Percentiles rank a stretch among this genome's conserved stretches.
phyloP scores from a whole-genome alignment of 2,329 filamentous ascomycete genomes.

The Epicoccum nigrum region DNA sequence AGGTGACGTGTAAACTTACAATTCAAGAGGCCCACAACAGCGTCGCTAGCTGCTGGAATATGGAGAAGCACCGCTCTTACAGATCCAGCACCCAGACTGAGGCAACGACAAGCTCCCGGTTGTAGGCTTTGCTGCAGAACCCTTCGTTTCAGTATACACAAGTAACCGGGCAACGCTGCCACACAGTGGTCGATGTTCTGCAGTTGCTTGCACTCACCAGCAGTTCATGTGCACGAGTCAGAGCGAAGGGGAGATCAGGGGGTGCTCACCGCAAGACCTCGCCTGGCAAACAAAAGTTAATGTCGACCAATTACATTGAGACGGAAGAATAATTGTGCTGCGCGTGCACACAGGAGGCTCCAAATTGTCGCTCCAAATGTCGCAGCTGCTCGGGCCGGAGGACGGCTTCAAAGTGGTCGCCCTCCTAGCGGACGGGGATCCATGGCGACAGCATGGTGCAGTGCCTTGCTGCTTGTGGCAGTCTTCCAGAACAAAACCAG shows the following conservation, averaged over 20 bases:
- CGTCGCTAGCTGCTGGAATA: neutral
- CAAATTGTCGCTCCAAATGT: slow-evolving; percentile 14
- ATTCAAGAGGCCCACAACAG: slow-evolving; percentile 8
- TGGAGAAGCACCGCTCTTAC: neutral
- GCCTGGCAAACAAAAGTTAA: slow-evolving; percentile 12
- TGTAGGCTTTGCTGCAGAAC: neutral
- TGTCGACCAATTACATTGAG: slow-evolving; percentile 22
- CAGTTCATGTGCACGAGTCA: slow-evolving; percentile 28
- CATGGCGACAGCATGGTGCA: slow-evolving; percentile 24
- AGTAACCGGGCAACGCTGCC: slow-evolving; percentile 6
- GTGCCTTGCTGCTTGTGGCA: slow-evolving; percentile 34
- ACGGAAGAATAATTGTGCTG: slow-evolving; percentile 18
- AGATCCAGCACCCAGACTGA: too few species aligned
- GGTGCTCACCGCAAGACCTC: slow-evolving; percentile 25
- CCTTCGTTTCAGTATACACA: neutral
- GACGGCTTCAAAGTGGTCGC: slow-evolving; percentile 30
- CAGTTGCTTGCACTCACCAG: slow-evolving; percentile 26
- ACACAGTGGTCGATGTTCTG: slow-evolving; percentile 8
- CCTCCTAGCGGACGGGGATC: slow-evolving; percentile 23
- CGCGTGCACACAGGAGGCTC: slow-evolving; percentile 18
- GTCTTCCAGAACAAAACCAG: slow-evolving; percentile 32
- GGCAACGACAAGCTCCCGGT: too few species aligned
- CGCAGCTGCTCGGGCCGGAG: slow-evolving; percentile 29
- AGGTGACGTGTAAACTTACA: slow-evolving; percentile 15
- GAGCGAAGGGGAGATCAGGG: slow-evolving; percentile 28